Base-by-base conservation (phyloP, 2,329 filamentous ascomycete genomes). In the Colletotrichum kahawae region DNA sequence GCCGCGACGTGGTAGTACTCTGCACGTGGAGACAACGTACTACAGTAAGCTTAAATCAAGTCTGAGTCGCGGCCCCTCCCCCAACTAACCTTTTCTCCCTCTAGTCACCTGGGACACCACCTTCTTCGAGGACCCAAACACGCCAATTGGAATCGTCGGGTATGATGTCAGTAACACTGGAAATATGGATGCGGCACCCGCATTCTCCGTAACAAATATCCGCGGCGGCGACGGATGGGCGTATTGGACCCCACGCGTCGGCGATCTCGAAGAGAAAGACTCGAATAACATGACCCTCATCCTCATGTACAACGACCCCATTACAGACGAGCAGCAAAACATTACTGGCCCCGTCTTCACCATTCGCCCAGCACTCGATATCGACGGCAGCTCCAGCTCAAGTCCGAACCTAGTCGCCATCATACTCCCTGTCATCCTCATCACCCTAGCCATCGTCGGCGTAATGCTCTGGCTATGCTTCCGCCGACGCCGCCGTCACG, bases 51-150 rank as follows among this genome's bases (percentile, higher is more conserved):
- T 74, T 48, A 48, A 51, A 67, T 27, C 21, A 8, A 27, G n/a
- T 56, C 43, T 54, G 63, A 67, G 59, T 27, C 33, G 64, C 18
- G 29, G 18, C 51, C 21, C 18, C 54, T 33, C 33, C 43, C 24
- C 54, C 18, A 31, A 43, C 74, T 74, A 66, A 56, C 70, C 14
- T 34, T 38, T 9, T 31, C 33, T 33, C 24, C 7, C 8, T 66
- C 8, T 34, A 84, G 83, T 85, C 60, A 83, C 83, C 21, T 84
- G 83, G 83, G 79, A 81, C 18, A 75, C 78, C 1, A 48, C 59
- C 8, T 78, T 77, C 68, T 83, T 84, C 70, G 72, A 77, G 31
- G 67, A 78, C 51, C 71, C 76, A 21, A 68, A 74, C 65, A 73
- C 76, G 2, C 72, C 69, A 8, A 57, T 82, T 51, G 51, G 75